Evolutionary conservation across 2,329 filamentous ascomycete genomes (phyloP).

Genomic region (Pyricularia pennisetigena): DNA sequence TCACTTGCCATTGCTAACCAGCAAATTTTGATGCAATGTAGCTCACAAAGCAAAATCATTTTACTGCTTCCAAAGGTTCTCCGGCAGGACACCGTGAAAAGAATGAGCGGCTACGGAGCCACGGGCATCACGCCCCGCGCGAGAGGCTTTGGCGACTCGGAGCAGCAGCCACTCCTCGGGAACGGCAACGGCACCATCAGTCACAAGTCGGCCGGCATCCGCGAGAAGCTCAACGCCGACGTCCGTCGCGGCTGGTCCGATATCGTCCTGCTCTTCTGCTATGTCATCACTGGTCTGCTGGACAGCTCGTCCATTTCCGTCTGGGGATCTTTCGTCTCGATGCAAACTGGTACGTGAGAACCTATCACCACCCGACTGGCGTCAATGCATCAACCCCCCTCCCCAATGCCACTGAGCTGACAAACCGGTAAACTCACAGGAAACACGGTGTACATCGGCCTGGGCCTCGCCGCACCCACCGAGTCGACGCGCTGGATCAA

Average conservation of each 20-base stretch:
- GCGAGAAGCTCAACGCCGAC: constrained; percentile 28
- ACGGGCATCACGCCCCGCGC: not conserved
- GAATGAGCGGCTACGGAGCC: constrained; percentile 3
- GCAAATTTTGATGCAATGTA: not conserved
- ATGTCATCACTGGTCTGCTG: constrained; percentile 66
- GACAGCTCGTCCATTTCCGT: constrained; percentile 69
- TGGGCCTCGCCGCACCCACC: constrained; percentile 54
- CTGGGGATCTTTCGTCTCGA: constrained; percentile 73
- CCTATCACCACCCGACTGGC: not conserved
- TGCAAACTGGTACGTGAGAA: constrained; percentile 64
- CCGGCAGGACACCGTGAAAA: not conserved
- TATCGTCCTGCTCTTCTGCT: constrained; percentile 59
- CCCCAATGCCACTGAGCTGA: not conserved
- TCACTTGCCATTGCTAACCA: not conserved
- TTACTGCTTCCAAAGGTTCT: not conserved
- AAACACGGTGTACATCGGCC: constrained; percentile 71
- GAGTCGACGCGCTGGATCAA: constrained; percentile 57
- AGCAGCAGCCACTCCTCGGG: constrained; percentile 24
- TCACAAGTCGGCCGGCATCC: constrained; percentile 14
- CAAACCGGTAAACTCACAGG: constrained; percentile 26
- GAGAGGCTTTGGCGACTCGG: constrained; percentile 11
- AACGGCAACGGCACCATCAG: constrained; percentile 9
- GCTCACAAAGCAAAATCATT: not conserved
- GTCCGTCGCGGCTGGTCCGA: constrained; percentile 56
- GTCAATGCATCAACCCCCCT: not conserved